Percentiles rank a stretch among this genome's conserved stretches.
Evolutionary conservation across 306 rosid genomes (phyloP).

Genomic region (Lathyrus aphaca): DNA sequence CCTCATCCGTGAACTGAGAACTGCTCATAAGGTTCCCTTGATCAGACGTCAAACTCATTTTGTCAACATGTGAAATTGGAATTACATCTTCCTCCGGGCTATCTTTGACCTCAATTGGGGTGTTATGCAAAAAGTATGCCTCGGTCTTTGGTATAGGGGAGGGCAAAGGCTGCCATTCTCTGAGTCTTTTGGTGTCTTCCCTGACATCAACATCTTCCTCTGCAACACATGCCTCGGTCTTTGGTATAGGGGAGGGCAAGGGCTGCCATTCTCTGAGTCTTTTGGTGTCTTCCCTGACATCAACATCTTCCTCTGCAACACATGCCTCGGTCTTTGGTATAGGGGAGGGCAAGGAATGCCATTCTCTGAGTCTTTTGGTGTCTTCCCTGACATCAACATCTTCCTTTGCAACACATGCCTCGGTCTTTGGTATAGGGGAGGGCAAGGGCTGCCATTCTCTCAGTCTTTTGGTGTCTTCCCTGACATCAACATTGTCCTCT

Average conservation of each 20-base stretch:
- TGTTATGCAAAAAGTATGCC: slow-evolving; percentile 54
- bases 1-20: slow-evolving; percentile 53
- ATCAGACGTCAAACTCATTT: slow-evolving; percentile 49
- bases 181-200: slow-evolving; percentile 62
- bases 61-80: slow-evolving; percentile 41
- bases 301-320: slow-evolving; percentile 46
- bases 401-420: no score
- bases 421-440: slow-evolving; percentile 50
- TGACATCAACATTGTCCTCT: slow-evolving; percentile 48
- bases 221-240: slow-evolving; percentile 55
- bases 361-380: slow-evolving; percentile 61
- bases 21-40: slow-evolving; percentile 49
- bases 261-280: slow-evolving; percentile 69
- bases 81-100: slow-evolving; percentile 47
- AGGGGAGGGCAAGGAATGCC: slow-evolving; percentile 61
- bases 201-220: slow-evolving; percentile 48
- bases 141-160: slow-evolving; percentile 52
- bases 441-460: slow-evolving; percentile 72
- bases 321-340: slow-evolving; percentile 53
- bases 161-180: slow-evolving; percentile 69
- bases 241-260: slow-evolving; percentile 52
- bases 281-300: slow-evolving; percentile 59
- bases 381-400: slow-evolving; percentile 54
- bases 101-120: slow-evolving; percentile 53
- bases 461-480: slow-evolving; percentile 59